These are phyloP conservation scores for Phytophthora pinifolia DNA, from an alignment of 352 stramenopile species.

Conservation along the genomic window DNA sequence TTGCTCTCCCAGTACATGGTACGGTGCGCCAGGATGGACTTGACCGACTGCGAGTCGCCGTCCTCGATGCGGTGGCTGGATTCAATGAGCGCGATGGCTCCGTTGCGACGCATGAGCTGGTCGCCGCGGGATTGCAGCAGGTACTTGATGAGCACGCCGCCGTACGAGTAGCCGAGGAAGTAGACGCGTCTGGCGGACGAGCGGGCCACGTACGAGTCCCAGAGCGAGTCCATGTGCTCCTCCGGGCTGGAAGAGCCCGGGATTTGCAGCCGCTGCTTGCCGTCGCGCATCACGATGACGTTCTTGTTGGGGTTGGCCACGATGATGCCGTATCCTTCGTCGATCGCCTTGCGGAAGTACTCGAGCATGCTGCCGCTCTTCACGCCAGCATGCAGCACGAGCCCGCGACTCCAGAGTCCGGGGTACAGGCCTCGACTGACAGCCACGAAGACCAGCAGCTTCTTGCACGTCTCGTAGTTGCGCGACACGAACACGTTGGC, in stretches of 20 bases:
- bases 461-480: slow-evolving; percentile 82
- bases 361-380: slow-evolving; percentile 88
- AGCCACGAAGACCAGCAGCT: slow-evolving; percentile 85
- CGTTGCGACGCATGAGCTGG: slow-evolving; percentile 85
- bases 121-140: slow-evolving; percentile 83
- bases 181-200: slow-evolving; percentile 70
- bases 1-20: slow-evolving; percentile 92
- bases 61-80: slow-evolving; percentile 87
- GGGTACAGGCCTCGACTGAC: slow-evolving; percentile 81
- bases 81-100: slow-evolving; percentile 85
- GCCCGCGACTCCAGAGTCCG: slow-evolving; percentile 81
- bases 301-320: slow-evolving; percentile 92
- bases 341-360: slow-evolving; percentile 87
- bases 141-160: slow-evolving; percentile 89
- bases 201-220: slow-evolving; percentile 77
- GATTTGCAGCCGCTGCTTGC: slow-evolving; percentile 83
- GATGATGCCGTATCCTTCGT: slow-evolving; percentile 85
- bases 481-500: slow-evolving; percentile 83
- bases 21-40: slow-evolving; percentile 83
- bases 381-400: slow-evolving; percentile 86
- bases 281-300: slow-evolving; percentile 77
- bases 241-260: slow-evolving; percentile 81
- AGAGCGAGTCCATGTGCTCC: slow-evolving; percentile 89
- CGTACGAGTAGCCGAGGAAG: slow-evolving; percentile 89
- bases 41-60: slow-evolving; percentile 84